Base-by-base conservation (phyloP, 2,329 filamentous ascomycete species). In the Blumeria graminis region DNA sequence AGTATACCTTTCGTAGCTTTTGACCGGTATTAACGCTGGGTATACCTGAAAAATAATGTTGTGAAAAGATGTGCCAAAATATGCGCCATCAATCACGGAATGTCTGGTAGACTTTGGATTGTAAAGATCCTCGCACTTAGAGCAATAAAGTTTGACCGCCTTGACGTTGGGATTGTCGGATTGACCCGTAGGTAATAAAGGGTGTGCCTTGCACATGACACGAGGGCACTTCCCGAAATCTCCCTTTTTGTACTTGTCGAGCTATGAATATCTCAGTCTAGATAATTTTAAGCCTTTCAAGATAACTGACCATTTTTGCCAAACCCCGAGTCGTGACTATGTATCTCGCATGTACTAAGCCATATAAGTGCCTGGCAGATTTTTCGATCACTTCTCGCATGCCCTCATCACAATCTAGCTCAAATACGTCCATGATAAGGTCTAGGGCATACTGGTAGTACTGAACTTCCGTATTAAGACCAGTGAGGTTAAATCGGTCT, bases 21-120 rank as follows among this genome's bases (percentile, higher is more conserved):
- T 98, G 62, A 80, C 74, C 3, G 92, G 92, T 55, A 93, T 80
- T 63, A 98, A 76, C 28, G 85, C 81, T 6, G 92, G 90, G 68
- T 96, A 96, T 56, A 98, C 92, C 69, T 98, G 92, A 74, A 98
- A 96, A 60, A 98, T 80, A 70, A 98, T 95, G 71, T 95, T 95
- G 75, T 95, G 90, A 75, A 98, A 98, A 2, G 86, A 94, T 52
- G 90, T 89, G 63, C 92, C 92, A 63, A 98, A 98, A 75, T 96
- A 98, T 61, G 92, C 92, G 60, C 92, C 92, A 68, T 98, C 92
- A 65, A 98, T 95, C 58, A 84, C 78, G 55, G 89, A 88, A 70
- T 98, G 92, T 33, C 92, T 86, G 18, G 87, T 90, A 3, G 92
- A 96, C 70, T 98, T 98, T 48, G 92, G 92, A 71, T 96, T 96